Percentiles rank a stretch among this genome's conserved stretches.
Conservation (phyloP, 1,139 yeast species). For the Suhomyces choctaworum region DNA sequence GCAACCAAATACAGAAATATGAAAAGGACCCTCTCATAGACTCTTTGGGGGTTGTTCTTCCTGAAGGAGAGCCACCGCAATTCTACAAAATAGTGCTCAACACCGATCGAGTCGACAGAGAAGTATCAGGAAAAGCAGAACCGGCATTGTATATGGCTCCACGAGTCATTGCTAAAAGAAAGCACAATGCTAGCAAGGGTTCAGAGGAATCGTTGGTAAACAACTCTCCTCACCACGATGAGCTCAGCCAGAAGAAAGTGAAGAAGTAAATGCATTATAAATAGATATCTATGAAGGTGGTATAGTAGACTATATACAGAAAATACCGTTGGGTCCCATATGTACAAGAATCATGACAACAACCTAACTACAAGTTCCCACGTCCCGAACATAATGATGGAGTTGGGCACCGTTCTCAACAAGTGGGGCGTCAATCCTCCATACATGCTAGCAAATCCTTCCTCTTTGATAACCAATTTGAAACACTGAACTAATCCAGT, state of each 20-base stretch:
- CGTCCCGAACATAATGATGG: constrained; percentile 98
- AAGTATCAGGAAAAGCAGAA: constrained; percentile 6
- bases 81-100: constrained; percentile 44
- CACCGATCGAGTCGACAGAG: constrained; percentile 17
- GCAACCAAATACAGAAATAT: constrained; percentile 4
- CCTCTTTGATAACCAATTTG: constrained; percentile 78
- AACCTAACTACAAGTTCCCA: constrained; percentile 91
- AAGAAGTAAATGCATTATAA: background rate
- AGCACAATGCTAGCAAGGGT: too few species aligned
- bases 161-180: constrained; percentile 6
- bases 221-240: too few species aligned
- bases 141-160: constrained; percentile 7
- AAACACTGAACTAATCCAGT: constrained; percentile 89
- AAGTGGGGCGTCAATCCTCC: constrained; percentile 98
- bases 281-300: background rate
- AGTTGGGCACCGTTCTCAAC: constrained; percentile 94
- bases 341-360: constrained; percentile 38
- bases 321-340: constrained; percentile 1
- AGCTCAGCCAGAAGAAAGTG: background rate
- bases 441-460: constrained; percentile 90
- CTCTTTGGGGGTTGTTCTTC: constrained; percentile 31
- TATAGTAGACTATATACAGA: constrained; percentile 15
- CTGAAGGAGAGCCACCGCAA: constrained; percentile 40
- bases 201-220: too few species aligned
- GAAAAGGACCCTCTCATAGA: constrained; percentile 31